phyloP scores from a whole-genome alignment of 352 stramenopile genomes.

The Elongisporangium undulatum region DNA sequence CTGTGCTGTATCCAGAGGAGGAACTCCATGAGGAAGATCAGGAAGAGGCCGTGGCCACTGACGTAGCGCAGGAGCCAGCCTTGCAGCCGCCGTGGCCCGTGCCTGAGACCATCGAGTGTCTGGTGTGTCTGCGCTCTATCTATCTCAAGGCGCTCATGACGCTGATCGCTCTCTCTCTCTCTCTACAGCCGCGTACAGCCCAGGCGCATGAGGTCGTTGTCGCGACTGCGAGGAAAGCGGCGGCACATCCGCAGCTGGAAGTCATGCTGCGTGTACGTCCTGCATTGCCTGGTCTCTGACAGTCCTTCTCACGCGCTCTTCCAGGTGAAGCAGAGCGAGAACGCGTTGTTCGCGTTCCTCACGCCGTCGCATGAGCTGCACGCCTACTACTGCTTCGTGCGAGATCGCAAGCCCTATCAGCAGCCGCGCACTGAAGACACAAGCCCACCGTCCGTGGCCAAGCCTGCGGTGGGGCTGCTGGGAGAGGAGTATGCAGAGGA shows the following conservation, averaged over 20 bases:
- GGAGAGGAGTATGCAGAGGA: slow-evolving; percentile 33
- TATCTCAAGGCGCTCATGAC: neutral
- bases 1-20: slow-evolving; percentile 25
- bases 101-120: slow-evolving; percentile 12
- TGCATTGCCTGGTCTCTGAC: neutral
- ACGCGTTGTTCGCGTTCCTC: slow-evolving; percentile 36
- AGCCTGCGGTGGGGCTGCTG: slow-evolving; percentile 16
- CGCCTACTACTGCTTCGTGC: slow-evolving; percentile 42
- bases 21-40: slow-evolving; percentile 8
- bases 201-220: slow-evolving; percentile 34
- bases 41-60: neutral
- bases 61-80: slow-evolving; percentile 12
- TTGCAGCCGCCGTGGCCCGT: slow-evolving; percentile 25
- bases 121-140: slow-evolving; percentile 14
- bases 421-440: neutral
- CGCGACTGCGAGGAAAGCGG: slow-evolving; percentile 40
- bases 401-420: slow-evolving; percentile 25
- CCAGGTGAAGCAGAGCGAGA: slow-evolving; percentile 33
- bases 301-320: neutral
- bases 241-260: slow-evolving; percentile 31
- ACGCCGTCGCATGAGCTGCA: slow-evolving; percentile 21
- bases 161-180: slow-evolving; percentile 2
- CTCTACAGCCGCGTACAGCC: slow-evolving; percentile 15
- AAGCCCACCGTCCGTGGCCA: neutral
- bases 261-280: slow-evolving; percentile 38